Conservation (phyloP, 208 protist species). For the Leishmania braziliensis region DNA sequence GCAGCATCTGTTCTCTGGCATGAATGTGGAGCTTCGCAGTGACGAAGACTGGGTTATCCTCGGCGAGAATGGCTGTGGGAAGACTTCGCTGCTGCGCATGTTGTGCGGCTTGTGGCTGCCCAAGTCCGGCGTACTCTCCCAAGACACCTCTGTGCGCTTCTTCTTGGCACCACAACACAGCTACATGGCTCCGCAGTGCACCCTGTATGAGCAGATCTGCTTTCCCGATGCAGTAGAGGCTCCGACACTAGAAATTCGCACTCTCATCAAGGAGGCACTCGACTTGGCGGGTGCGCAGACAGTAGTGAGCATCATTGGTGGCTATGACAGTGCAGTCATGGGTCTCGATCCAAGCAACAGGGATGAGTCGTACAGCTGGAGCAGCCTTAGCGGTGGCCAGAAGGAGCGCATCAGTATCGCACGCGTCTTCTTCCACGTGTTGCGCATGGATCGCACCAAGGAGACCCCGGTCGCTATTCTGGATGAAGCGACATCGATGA, state of each 20-base stretch:
- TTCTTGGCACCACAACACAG: conserved; percentile 79
- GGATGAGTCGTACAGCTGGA: conserved; percentile 80
- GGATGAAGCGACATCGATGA: conserved; percentile 90
- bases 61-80: conserved; percentile 85
- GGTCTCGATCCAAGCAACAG: conserved; percentile 45
- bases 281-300: conserved; percentile 68
- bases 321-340: conserved; percentile 70
- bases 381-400: conserved; percentile 86
- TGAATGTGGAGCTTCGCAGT: conserved; percentile 60
- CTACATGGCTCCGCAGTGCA: conserved; percentile 86
- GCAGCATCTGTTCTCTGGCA: conserved; percentile 55
- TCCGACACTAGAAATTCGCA: conserved; percentile 35
- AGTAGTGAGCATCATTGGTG: conserved; percentile 74
- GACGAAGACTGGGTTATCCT: conserved; percentile 85
- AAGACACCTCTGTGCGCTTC: conserved; percentile 52
- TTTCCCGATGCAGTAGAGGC: conserved; percentile 50
- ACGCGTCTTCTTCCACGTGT: conserved; percentile 82
- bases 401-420: conserved; percentile 89
- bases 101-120: conserved; percentile 81
- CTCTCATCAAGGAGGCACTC: conserved; percentile 56
- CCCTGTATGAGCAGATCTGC: conserved; percentile 82
- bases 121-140: conserved; percentile 44
- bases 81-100: conserved; percentile 87
- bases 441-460: conserved; percentile 61
- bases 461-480: conserved; percentile 69